Base-by-base conservation (phyloP, 805 yeast species). In the Peterozyma toletana region DNA sequence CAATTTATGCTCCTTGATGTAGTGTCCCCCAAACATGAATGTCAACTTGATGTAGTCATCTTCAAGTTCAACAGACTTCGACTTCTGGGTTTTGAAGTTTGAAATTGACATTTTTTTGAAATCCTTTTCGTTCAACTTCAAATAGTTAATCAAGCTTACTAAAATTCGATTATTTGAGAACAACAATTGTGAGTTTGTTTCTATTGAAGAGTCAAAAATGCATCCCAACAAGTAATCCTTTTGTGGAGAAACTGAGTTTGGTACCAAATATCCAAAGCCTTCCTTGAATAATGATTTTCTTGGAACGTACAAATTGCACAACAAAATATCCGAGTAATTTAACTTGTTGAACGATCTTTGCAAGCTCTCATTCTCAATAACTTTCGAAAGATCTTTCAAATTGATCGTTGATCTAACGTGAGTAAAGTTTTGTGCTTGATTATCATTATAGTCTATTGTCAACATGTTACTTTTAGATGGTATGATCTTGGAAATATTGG, bases 191-290 rank as follows among this genome's bases (percentile, higher is more conserved):
- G 75, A 62, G 41, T 78, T 74, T 50, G 75, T 73, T 54, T 86
- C 93, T 17, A 87, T 77, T 43, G 87, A 88, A 1, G 96, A 86
- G 60, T 91, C 98, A 63, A 83, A 91, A 15, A 93, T 88, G 5
- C 88, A 87, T 2, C 99, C 99, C 30, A 91, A 66, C 13, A 89
- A 63, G 15, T 75, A 68, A 39, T 78, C 79, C 3, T 73, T 68
- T 50, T 81, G 80, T 1, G 55, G 55, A 39, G 70, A 65, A 38
- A 63, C 62, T 3, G 62, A 48, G 47, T 70, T 67, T 7, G 99
- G 99, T 9, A 90, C 84, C 39, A 91, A 70, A 53, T 84, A 87
- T 1, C 99, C 99, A 70, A 91, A 91, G 34, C 97, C 96, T 46
- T 59, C 59, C 27, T 49, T 41, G 3, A 62, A 54, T n/a, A 77